Conservation (phyloP, 2,329 filamentous ascomycete species). For the Ceratocystis alfenasii region DNA sequence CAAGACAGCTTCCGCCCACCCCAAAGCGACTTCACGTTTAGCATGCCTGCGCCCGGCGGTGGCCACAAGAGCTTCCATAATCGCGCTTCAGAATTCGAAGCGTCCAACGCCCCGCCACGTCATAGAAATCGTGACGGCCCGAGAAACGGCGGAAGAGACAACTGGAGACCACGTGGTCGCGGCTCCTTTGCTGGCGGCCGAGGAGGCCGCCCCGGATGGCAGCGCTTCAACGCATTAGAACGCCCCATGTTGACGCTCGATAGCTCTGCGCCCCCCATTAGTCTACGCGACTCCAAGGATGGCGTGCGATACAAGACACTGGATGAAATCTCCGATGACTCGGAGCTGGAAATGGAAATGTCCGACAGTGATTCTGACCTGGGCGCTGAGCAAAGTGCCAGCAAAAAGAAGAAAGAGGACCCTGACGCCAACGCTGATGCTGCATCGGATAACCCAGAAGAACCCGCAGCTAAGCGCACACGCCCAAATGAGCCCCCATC, state of each 20-base stretch:
- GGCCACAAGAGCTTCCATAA: constrained; percentile 27
- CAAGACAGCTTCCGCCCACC: constrained; percentile 27
- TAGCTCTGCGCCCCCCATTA: constrained; percentile 34
- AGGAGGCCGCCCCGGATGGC: constrained; percentile 25
- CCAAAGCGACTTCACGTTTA: constrained; percentile 45
- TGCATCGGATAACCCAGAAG: constrained; percentile 24
- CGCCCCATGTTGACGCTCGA: constrained; percentile 40
- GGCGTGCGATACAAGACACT: constrained; percentile 43
- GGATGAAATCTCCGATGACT: constrained; percentile 50
- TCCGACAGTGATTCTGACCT: constrained; percentile 38
- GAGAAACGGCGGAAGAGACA: constrained; percentile 15
- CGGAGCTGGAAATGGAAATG: constrained; percentile 53
- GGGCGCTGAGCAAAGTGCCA: not conserved
- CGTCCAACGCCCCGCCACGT: constrained; percentile 19
- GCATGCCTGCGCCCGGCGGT: constrained; percentile 38
- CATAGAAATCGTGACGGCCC: constrained; percentile 20
- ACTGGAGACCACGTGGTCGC: constrained; percentile 26
- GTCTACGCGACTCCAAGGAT: constrained; percentile 36
- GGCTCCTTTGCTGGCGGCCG: constrained; percentile 26
- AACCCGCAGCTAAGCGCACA: constrained; percentile 36
- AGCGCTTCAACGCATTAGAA: constrained; percentile 36
- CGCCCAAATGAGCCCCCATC: constrained; percentile 32
- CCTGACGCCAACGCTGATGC: not conserved
- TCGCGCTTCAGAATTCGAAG: constrained; percentile 23
- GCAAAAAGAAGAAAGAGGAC: not conserved